phyloP scores from a whole-genome alignment of 345 rosid species.

The Brassica incana region DNA sequence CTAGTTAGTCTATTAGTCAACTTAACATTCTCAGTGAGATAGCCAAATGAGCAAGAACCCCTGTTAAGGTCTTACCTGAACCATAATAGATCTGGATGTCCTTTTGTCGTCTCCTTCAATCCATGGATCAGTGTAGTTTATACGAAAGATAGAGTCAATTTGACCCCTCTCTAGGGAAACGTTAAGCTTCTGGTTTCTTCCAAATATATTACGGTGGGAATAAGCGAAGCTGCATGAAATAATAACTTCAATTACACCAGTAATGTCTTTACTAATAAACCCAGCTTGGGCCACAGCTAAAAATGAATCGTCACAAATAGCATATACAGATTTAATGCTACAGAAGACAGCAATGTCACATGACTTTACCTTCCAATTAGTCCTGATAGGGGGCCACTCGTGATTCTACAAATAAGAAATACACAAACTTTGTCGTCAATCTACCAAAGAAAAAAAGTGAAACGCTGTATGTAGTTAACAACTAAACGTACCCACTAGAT shows the following conservation, averaged over 20 bases:
- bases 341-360: constrained; percentile 1
- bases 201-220: constrained; percentile 91
- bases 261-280: constrained; percentile 1
- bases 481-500: constrained; percentile 80
- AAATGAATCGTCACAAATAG: neutral
- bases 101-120: constrained; percentile 95
- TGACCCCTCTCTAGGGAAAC: constrained; percentile 91
- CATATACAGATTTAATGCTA: constrained; percentile 6
- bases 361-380: constrained; percentile 77
- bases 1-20: constrained; percentile 26
- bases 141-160: constrained; percentile 85
- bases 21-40: constrained; percentile 6
- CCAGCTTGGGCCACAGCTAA: neutral
- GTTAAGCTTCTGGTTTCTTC: constrained; percentile 90
- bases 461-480: neutral
- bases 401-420: constrained; percentile 62
- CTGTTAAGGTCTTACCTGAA: constrained; percentile 58
- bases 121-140: constrained; percentile 98
- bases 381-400: constrained; percentile 91
- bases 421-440: constrained; percentile 4
- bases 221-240: constrained; percentile 85
- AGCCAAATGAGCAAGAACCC: constrained; percentile 2
- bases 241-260: constrained; percentile 12
- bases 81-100: constrained; percentile 84
- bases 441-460: constrained; percentile 21